Evolutionary conservation across 768 basidiomycete species (phyloP), one percentile per base, ranked within the genome.

Genomic region (Suillus variegatus): DNA sequence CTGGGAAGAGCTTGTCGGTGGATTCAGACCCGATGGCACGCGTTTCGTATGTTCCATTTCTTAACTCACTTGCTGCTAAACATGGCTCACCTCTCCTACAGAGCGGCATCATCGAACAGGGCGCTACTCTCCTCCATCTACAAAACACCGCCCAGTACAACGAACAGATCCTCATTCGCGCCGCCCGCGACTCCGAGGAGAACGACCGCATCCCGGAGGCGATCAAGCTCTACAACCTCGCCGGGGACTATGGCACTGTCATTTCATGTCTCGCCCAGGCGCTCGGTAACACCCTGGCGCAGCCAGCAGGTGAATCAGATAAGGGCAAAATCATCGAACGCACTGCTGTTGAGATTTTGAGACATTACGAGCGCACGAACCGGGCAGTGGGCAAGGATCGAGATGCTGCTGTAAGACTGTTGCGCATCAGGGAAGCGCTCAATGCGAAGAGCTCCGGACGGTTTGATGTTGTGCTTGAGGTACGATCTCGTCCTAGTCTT

Each of bases 1-100:
- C 18, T 99, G 96, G 93, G 92, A 95, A 57, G 93, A 94, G 75
- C 86, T 99, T 20, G 90, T 99, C 3, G 97, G 97, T n/a, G 94
- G 93, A 12, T 92, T 97, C 72, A 84, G 92, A 67, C 81, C 88
- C 6, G 96, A 99, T 69, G 95, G 95, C 5, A 89, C 93, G n/a
- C 85, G 88, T 81, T 92, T 91, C 77, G 94, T 94, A 75, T 72
- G 92, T 87, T 22, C 60, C 32, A 6, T 22, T 3, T 64, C 36
- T 28, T 25, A 49, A 14, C 28, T 38, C 41, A n/a, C 36, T 43
- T 61, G 2, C 38, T 16, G 16, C n/a, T 40, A 47, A 52, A 65
- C 44, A 74, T 35, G 16, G 16, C 51, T 52, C 36, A 6, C 9
- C 41, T 25, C 38, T 38, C 35, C 32, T 60, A 22, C 73, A 96